Base-by-base conservation (phyloP, 148 eudicot genomes). In the Amaranthus cruentus region DNA sequence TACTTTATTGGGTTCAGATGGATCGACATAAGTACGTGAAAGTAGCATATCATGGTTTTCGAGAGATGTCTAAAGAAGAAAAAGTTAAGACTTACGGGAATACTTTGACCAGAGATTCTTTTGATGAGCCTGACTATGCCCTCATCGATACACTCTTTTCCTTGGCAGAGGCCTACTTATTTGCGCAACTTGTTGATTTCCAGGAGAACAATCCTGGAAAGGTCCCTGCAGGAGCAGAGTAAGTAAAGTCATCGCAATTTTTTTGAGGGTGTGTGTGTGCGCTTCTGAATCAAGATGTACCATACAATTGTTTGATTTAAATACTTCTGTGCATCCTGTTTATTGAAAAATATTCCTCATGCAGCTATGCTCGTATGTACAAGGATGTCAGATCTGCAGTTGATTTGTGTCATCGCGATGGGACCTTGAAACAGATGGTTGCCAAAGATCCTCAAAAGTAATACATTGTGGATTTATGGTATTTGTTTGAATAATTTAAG, bases 321-420 rank as follows among this genome's bases (percentile, higher is more conserved):
- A 15, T 55, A 14, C 56, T 57, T 1, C 38, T 28, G 38, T 28
- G 38, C 38, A 28, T 47, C 47, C 69, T 62, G 51, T 5, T 62
- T 43, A 21, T n/a, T 15, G 3, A 53, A 18, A 38, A 74, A 59
- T 55, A 28, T 56, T 64, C 43, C 73, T 76, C 62, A 79, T 84
- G 86, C 88, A 95, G 99, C 78, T 95, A 95, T 76, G 81, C 91
- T 75, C 88, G 87, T 56, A 88, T 95, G 88, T 95, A 90, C 78
- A 88, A 85, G 81, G 99, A 95, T 83, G 97, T 91, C 77, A 86
- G 97, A 84, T 96, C 99, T 76, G 99, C 99, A 73, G 97, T 95
- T 48, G 97, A 91, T 79, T 81, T 91, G 85, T 95, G 99, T 81
- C 99, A 95, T 83, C 93, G 93, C 80, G 99, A 95, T 73, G 99